Evolutionary conservation across 2,329 filamentous ascomycete species (phyloP).

Genomic region (Pseudofabraea citricarpa): DNA sequence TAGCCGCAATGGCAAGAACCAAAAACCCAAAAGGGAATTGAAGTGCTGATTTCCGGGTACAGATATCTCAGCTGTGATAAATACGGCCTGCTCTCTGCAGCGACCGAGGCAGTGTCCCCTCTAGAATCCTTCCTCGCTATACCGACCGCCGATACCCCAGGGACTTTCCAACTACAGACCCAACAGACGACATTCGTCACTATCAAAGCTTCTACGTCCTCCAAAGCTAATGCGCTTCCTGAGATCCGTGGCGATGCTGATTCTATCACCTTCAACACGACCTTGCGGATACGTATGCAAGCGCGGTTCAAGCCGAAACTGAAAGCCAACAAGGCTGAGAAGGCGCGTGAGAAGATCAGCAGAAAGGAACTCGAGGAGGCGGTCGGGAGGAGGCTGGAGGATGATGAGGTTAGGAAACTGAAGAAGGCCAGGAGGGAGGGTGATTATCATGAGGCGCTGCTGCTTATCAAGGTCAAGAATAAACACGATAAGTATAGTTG

Average conservation of each 20-base stretch:
- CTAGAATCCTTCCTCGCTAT: constrained; percentile 78
- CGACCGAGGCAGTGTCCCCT: constrained; percentile 73
- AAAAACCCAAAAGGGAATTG: too few relatives aligned
- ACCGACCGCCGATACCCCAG: constrained; percentile 57
- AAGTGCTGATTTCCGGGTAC: constrained; percentile 2
- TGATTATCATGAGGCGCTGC: constrained; percentile 79
- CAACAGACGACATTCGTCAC: constrained; percentile 66
- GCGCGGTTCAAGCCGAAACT: constrained; percentile 85
- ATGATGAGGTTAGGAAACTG: constrained; percentile 79
- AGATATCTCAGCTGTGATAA: constrained; percentile 86
- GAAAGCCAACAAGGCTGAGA: constrained; percentile 76
- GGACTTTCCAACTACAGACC: constrained; percentile 72
- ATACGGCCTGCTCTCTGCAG: constrained; percentile 72
- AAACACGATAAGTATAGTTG: constrained; percentile 83
- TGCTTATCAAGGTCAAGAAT: constrained; percentile 84
- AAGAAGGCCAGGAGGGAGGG: constrained; percentile 82
- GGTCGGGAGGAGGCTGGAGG: constrained; percentile 69
- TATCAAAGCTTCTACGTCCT: constrained; percentile 46
- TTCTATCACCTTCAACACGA: constrained; percentile 62
- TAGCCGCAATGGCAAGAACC: background rate
- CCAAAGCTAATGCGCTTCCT: constrained; percentile 42
- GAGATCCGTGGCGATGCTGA: constrained; percentile 76
- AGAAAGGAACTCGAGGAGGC: constrained; percentile 78
- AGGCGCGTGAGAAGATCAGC: constrained; percentile 79
- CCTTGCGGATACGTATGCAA: constrained; percentile 85